Conservation (phyloP, 768 basidiomycete species). For the Candolleomyces eurysporus region DNA sequence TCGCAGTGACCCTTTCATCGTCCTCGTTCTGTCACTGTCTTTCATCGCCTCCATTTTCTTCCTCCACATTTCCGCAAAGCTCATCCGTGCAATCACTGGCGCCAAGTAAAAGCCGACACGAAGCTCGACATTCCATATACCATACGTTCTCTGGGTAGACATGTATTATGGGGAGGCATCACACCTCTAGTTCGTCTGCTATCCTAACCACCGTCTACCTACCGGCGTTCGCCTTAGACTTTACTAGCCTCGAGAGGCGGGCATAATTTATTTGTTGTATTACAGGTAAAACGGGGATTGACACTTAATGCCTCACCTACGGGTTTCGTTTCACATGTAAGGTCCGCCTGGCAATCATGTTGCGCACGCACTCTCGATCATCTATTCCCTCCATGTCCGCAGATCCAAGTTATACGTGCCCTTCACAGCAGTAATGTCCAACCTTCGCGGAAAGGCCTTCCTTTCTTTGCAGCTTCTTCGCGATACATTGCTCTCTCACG, state of each 20-base stretch:
- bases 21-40: constrained; percentile 90
- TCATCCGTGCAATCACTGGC: constrained; percentile 72
- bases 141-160: neutral
- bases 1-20: constrained; percentile 90
- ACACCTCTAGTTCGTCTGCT: neutral
- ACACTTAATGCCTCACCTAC: neutral
- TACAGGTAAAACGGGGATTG: neutral
- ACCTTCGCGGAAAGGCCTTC: constrained; percentile 1
- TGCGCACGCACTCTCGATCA: neutral
- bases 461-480: neutral
- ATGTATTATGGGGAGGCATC: neutral
- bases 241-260: neutral
- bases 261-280: constrained; percentile 6
- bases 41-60: constrained; percentile 99
- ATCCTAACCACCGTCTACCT: neutral
- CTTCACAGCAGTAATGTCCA: neutral
- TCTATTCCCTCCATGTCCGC: neutral
- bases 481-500: neutral
- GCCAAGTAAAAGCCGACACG: constrained; percentile 56
- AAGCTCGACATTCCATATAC: neutral
- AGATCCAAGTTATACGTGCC: neutral
- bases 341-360: neutral
- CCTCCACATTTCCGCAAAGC: constrained; percentile 94
- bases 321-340: neutral
- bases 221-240: neutral